These are phyloP conservation scores for Aspergillus kassunensis DNA, from an alignment of 495 filamentous ascomycete species.

Conservation along the genomic window DNA sequence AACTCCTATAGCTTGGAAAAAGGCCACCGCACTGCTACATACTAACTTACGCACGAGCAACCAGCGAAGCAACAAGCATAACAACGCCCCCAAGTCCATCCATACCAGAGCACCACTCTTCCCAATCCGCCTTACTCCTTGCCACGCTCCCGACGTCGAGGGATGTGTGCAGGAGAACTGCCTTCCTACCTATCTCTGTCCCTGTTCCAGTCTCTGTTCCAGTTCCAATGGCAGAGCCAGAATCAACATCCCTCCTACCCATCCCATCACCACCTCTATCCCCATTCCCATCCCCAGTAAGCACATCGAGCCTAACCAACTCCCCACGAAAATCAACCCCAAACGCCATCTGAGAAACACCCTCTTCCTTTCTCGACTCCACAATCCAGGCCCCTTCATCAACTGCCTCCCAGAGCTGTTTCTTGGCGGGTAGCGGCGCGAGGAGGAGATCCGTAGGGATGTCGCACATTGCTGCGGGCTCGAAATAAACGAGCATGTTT, in stretches of 20 bases:
- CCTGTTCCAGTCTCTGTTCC: neutral
- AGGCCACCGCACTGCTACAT: no score
- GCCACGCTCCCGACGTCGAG: slow-evolving; percentile 7
- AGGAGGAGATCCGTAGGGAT: slow-evolving; percentile 34
- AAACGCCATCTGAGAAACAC: slow-evolving; percentile 23
- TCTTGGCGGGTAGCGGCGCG: slow-evolving; percentile 43
- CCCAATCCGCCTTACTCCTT: slow-evolving; percentile 29
- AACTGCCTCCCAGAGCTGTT: slow-evolving; percentile 46
- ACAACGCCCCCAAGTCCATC: slow-evolving; percentile 39
- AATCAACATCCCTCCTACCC: no score
- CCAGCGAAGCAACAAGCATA: slow-evolving; percentile 42
- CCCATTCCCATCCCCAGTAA: neutral
- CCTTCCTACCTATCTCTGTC: neutral
- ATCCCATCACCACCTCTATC: neutral
- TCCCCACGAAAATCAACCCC: slow-evolving; percentile 34
- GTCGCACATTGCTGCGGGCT: slow-evolving; percentile 39
- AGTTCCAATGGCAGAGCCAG: no score
- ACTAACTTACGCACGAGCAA: no score
- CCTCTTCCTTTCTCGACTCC: slow-evolving; percentile 23
- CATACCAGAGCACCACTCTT: slow-evolving; percentile 46
- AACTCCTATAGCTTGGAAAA: no score
- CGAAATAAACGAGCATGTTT: slow-evolving; percentile 44
- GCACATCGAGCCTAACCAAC: slow-evolving; percentile 22
- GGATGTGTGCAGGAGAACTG: neutral
- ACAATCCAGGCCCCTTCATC: slow-evolving; percentile 33